Conservation (phyloP, 2,329 filamentous ascomycete species). For the Cladosporium austrohemisphaericum region DNA sequence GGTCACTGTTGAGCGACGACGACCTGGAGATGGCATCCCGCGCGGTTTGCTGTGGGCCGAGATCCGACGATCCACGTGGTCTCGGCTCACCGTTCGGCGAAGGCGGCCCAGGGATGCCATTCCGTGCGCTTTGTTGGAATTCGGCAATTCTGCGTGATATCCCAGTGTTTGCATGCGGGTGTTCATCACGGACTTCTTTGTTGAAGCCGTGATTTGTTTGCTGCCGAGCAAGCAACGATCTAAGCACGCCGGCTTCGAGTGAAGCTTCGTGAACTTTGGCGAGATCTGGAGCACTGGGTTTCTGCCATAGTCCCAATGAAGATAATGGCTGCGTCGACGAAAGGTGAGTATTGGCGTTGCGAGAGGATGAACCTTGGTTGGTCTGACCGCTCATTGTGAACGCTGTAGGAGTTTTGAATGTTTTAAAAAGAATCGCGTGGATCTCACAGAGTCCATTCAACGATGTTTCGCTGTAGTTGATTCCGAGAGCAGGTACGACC, state of each 20-base stretch:
- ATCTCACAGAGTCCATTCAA: no score
- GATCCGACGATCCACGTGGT: background rate
- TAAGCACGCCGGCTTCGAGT: no score
- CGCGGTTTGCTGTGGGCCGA: no score
- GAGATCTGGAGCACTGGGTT: background rate
- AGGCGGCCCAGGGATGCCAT: background rate
- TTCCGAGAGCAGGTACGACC: background rate
- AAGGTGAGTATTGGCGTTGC: background rate
- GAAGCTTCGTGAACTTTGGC: background rate
- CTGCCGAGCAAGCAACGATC: background rate
- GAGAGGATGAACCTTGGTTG: background rate
- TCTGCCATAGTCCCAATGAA: background rate
- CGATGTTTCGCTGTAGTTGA: background rate
- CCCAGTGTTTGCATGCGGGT: background rate
- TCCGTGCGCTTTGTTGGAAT: background rate
- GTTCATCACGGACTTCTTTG: background rate
- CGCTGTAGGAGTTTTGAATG: background rate
- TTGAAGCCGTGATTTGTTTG: background rate
- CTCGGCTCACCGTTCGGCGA: background rate
- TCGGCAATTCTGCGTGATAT: no score
- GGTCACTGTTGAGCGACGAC: background rate
- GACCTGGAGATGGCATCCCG: background rate
- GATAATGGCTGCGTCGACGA: background rate
- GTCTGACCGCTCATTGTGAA: background rate
- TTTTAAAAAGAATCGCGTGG: no score